Evolutionary conservation across 2,329 filamentous ascomycete species (phyloP).

Genomic region (Zasmidium angulare): DNA sequence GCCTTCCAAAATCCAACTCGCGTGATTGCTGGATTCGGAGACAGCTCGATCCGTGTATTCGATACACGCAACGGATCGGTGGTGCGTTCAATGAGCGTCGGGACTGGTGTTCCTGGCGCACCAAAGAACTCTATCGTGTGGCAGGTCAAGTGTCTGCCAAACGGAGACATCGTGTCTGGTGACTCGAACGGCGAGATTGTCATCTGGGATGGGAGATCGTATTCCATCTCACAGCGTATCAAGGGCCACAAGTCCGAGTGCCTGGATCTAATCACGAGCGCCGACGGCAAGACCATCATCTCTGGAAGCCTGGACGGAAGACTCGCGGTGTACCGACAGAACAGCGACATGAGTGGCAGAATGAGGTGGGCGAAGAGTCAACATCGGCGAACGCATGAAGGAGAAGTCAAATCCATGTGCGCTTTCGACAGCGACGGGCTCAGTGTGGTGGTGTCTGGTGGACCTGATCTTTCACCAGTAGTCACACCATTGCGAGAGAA

Average conservation of each 20-base stretch:
- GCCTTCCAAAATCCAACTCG: slow-evolving; percentile 82
- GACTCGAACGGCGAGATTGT: slow-evolving; percentile 92
- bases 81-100: slow-evolving; percentile 80
- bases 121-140: slow-evolving; percentile 87
- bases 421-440: slow-evolving; percentile 77
- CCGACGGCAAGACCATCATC: slow-evolving; percentile 77
- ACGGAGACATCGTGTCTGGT: slow-evolving; percentile 88
- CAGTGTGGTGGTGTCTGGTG: slow-evolving; percentile 88
- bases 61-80: slow-evolving; percentile 77
- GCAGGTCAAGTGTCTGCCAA: slow-evolving; percentile 84
- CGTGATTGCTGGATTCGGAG: slow-evolving; percentile 89
- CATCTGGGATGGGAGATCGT: slow-evolving; percentile 92
- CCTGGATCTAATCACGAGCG: slow-evolving; percentile 78
- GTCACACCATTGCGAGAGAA: slow-evolving; percentile 77
- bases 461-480: slow-evolving; percentile 78
- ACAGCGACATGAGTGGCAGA: slow-evolving; percentile 47
- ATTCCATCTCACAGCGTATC: slow-evolving; percentile 81
- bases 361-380: slow-evolving; percentile 80
- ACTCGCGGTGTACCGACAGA: slow-evolving; percentile 77
- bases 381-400: slow-evolving; percentile 81
- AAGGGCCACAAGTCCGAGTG: slow-evolving; percentile 88
- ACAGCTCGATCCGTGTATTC: slow-evolving; percentile 89
- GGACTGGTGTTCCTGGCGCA: slow-evolving; percentile 72
- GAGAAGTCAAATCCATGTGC: slow-evolving; percentile 94
- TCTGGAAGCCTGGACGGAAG: slow-evolving; percentile 90